Conservation (phyloP, 306 rosid species). For the Sesbania bispinosa region DNA sequence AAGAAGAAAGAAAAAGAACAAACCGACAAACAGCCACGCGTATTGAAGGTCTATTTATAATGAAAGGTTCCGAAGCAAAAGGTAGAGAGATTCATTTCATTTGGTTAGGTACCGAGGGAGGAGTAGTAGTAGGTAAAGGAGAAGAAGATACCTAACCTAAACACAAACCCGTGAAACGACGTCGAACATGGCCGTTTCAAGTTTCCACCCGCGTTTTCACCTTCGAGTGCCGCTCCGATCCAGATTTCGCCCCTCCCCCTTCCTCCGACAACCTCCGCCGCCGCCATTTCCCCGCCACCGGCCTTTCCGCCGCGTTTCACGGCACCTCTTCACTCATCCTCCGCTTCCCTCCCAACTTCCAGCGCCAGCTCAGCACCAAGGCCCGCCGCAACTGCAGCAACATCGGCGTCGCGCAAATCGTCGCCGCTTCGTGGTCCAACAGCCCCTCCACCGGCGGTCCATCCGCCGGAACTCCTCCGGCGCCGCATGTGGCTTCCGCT, state of each 20-base stretch:
- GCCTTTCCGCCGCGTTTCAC: not conserved
- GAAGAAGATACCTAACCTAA: not conserved
- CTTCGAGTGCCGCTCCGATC: conserved; percentile 38
- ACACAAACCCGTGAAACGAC: conserved; percentile 7
- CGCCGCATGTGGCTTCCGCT: conserved; percentile 45
- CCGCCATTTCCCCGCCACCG: conserved; percentile 1
- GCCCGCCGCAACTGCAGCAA: conserved; percentile 96
- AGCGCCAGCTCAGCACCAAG: conserved; percentile 86
- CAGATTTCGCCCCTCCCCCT: conserved; percentile 31
- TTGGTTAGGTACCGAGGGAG: not conserved
- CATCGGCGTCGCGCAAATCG: conserved; percentile 97
- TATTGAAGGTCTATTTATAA: not conserved
- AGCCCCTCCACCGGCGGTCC: conserved; percentile 16
- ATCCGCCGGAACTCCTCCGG: conserved; percentile 29
- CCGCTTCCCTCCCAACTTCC: conserved; percentile 88
- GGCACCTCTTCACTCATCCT: conserved; percentile 27
- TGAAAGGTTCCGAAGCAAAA: not conserved
- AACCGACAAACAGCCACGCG: not conserved
- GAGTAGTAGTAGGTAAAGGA: not conserved
- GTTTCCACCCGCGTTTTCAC: conserved; percentile 27
- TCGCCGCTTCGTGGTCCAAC: conserved; percentile 99
- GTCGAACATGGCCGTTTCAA: conserved; percentile 31
- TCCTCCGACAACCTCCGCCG: conserved; percentile 11
- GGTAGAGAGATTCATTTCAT: not conserved
- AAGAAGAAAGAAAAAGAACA: no score